A percentile compares a stretch with the other conserved stretches of the same genome.
phyloP scores from a whole-genome alignment of 495 filamentous ascomycete genomes.

The Geopyxis carbonaria region DNA sequence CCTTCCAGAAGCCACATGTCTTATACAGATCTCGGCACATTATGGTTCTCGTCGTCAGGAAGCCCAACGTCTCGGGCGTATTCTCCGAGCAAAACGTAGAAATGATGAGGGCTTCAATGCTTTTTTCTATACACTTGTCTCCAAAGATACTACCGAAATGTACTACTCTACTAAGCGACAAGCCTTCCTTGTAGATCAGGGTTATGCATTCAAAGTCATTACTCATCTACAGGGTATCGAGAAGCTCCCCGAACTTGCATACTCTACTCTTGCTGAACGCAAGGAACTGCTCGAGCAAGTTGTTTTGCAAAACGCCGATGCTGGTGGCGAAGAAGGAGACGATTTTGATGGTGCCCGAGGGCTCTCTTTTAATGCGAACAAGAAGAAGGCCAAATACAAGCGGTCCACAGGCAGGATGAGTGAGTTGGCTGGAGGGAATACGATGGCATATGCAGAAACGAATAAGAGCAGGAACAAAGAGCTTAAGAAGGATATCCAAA shows the following conservation, averaged over 20 bases:
- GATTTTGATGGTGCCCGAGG: constrained; percentile 52
- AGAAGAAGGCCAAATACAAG: constrained; percentile 37
- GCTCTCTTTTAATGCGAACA: constrained; percentile 17
- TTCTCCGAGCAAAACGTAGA: constrained; percentile 84
- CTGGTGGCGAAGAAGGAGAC: constrained; percentile 62
- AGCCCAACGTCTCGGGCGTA: constrained; percentile 84
- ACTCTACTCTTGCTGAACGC: constrained; percentile 61
- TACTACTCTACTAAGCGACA: constrained; percentile 94
- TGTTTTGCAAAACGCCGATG: constrained; percentile 69
- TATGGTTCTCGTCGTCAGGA: constrained; percentile 96
- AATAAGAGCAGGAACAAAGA: constrained; percentile 62
- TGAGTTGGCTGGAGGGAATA: constrained; percentile 74
- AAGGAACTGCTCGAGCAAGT: constrained; percentile 80
- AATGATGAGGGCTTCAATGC: constrained; percentile 99
- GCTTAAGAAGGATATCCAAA: constrained; percentile 50
- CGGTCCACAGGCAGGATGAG: constrained; percentile 71
- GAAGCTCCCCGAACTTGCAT: constrained; percentile 61
- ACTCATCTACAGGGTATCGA: constrained; percentile 89
- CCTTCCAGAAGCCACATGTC: constrained; percentile 86
- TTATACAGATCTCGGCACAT: constrained; percentile 97
- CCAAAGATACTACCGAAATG: constrained; percentile 96
- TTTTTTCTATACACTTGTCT: constrained; percentile 96
- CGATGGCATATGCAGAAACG: constrained; percentile 92
- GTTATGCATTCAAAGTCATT: constrained; percentile 98
- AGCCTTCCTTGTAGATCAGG: constrained; percentile 95